Conservation (phyloP, 495 filamentous ascomycete species). For the Hypoxylon lienhwacheense region DNA sequence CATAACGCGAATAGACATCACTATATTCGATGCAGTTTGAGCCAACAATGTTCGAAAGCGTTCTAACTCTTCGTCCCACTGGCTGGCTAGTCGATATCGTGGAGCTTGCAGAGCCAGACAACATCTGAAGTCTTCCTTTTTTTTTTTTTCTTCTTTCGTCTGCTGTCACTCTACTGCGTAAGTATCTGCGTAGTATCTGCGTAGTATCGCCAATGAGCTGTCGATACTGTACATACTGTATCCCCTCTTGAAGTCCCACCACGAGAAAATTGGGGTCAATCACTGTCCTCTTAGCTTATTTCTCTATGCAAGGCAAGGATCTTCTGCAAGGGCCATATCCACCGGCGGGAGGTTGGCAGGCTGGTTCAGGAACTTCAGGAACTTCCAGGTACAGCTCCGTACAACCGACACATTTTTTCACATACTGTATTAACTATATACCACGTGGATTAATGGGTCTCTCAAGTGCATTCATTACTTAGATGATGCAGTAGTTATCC, state of each 20-base stretch:
- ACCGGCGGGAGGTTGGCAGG: slow-evolving; percentile 14
- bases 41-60: slow-evolving; percentile 17
- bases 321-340: slow-evolving; percentile 32
- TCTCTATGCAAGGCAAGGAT: slow-evolving; percentile 26
- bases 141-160: slow-evolving; percentile 20
- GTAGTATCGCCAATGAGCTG: slow-evolving; percentile 29
- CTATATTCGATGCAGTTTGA: slow-evolving; percentile 14
- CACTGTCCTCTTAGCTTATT: slow-evolving; percentile 17
- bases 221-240: slow-evolving; percentile 32
- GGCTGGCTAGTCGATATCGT: slow-evolving; percentile 14
- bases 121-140: slow-evolving; percentile 11
- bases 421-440: slow-evolving; percentile 24
- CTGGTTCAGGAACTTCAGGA: slow-evolving; percentile 18
- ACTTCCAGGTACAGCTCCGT: slow-evolving; percentile 19
- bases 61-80: slow-evolving; percentile 9
- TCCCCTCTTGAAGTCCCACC: slow-evolving; percentile 22
- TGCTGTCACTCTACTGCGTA: slow-evolving; percentile 19
- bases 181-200: too few species aligned
- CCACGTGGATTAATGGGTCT: slow-evolving; percentile 19
- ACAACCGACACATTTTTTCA: neutral
- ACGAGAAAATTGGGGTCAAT: slow-evolving; percentile 22
- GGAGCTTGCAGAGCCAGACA: slow-evolving; percentile 26
- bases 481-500: neutral
- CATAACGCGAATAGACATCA: slow-evolving; percentile 28
- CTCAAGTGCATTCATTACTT: slow-evolving; percentile 6